phyloP scores from a whole-genome alignment of 495 filamentous ascomycete species.

The Opeltia flavorubescens region DNA sequence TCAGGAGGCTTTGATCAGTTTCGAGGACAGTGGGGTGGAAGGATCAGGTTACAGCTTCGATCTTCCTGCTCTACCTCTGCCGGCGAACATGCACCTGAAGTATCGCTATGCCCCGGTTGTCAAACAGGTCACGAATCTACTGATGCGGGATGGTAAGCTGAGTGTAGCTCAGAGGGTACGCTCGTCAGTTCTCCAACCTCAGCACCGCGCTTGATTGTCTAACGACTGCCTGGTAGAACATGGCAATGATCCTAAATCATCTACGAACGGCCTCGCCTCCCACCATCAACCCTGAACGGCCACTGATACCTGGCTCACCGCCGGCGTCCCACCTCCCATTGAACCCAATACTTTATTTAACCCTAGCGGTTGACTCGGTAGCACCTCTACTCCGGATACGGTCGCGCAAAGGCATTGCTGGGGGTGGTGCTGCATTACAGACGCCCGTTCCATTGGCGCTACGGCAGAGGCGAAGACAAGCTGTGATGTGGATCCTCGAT shows the following conservation, averaged over 20 bases:
- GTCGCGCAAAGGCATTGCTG: constrained; percentile 58
- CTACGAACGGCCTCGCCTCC: constrained; percentile 77
- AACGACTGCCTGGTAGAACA: constrained; percentile 43
- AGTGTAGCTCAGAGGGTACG: constrained; percentile 67
- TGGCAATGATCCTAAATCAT: constrained; percentile 69
- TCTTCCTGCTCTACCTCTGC: constrained; percentile 49
- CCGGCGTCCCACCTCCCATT: constrained; percentile 60
- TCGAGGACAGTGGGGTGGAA: constrained; percentile 20
- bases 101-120: constrained; percentile 71
- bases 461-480: constrained; percentile 60
- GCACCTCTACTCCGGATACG: constrained; percentile 73
- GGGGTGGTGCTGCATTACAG: constrained; percentile 73
- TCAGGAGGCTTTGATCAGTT: constrained; percentile 25
- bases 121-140: constrained; percentile 69
- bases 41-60: constrained; percentile 56
- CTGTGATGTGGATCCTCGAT: constrained; percentile 79
- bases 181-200: constrained; percentile 13
- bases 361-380: constrained; percentile 88
- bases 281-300: constrained; percentile 46
- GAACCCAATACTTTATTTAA: constrained; percentile 66
- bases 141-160: constrained; percentile 85
- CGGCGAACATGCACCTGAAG: constrained; percentile 28
- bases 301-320: constrained; percentile 59
- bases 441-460: constrained; percentile 63
- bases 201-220: constrained; percentile 1